Conservation (phyloP, 164 flowering plant species). For the Buxus sempervirens region DNA sequence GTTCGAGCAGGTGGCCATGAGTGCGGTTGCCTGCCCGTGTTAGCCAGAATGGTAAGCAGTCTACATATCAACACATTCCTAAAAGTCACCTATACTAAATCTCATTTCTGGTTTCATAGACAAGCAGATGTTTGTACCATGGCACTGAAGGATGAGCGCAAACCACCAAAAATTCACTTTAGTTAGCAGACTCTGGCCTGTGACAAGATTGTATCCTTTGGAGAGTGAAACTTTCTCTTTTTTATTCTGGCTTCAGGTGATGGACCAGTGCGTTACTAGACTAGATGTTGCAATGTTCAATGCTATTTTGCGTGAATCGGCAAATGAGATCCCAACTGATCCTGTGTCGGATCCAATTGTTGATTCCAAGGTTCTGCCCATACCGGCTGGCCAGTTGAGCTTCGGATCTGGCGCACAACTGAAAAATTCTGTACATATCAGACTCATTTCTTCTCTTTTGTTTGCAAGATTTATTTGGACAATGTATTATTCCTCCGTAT, state of each 20-base stretch:
- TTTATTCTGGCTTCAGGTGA: conserved; percentile 49
- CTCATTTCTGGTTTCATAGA: not conserved
- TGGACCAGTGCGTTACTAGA: conserved; percentile 89
- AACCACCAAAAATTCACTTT: not conserved
- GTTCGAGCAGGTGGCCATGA: conserved; percentile 88
- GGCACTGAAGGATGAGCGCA: not conserved
- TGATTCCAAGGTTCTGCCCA: conserved; percentile 89
- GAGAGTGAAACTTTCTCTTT: not conserved
- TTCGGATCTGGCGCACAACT: conserved; percentile 99
- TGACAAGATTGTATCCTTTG: not conserved
- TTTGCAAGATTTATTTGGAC: not conserved
- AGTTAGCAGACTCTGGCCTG: not conserved
- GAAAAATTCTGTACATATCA: conserved; percentile 77
- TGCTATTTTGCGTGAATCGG: conserved; percentile 97
- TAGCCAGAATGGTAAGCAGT: conserved; percentile 74
- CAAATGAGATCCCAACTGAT: conserved; percentile 92
- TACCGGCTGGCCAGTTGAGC: conserved; percentile 96
- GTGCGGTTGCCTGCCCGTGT: conserved; percentile 92
- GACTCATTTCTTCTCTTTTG: not conserved
- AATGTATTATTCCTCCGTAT: no score
- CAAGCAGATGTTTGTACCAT: not conserved
- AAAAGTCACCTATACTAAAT: not conserved
- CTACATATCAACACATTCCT: not conserved
- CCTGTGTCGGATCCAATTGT: conserved; percentile 97
- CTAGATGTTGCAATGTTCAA: conserved; percentile 99